Base-by-base conservation (phyloP, 768 basidiomycete genomes). In the Galerina marginata region DNA sequence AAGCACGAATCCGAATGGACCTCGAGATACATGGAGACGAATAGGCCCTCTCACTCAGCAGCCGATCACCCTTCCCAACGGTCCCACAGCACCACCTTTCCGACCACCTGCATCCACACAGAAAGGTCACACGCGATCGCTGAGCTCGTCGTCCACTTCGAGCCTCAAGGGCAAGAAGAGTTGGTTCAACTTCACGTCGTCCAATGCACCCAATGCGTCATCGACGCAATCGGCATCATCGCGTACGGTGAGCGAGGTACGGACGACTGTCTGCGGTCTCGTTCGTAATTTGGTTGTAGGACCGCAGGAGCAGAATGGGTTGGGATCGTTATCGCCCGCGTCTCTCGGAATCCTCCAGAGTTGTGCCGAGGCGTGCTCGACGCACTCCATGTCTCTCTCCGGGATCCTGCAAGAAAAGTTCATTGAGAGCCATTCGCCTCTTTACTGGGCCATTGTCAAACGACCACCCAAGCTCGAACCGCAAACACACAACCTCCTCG, bases 401-500 rank as follows among this genome's bases (percentile, higher is more conserved):
- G 60, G 75, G 0, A 69, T 92, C n/a, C 73, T 92, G 3, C 89
- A 90, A 64, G 86, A 90, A 33, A 81, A 73, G 15, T 84, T 77
- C n/a, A 83, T 91, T 42, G 90, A 91, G 64, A 79, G 77, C 1
- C 89, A 87, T 67, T 85, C 86, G 0, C 86, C 88, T 0, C 67
- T 92, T 1, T 92, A 91, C 69, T 92, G 91, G 91, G 85, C 85
- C 0, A 84, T 92, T 63, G 73, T 91, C 29, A 89, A 88, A 58
- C 81, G 80, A 1, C 79, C 78, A 1, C 16, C 71, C 76, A 20
- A 43, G 36, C 23, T 36, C 10, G 15, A 56, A n/a, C 15, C 36
- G 11, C 25, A 37, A 7, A 56, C 36, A 2, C 45, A 16, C 36
- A 56, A 50, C 37, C 54, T 52, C 15, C 39, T 56, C 3, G 61